Conservation (phyloP, 1,284 basidiomycete species). For the Ustilago cynodontis region DNA sequence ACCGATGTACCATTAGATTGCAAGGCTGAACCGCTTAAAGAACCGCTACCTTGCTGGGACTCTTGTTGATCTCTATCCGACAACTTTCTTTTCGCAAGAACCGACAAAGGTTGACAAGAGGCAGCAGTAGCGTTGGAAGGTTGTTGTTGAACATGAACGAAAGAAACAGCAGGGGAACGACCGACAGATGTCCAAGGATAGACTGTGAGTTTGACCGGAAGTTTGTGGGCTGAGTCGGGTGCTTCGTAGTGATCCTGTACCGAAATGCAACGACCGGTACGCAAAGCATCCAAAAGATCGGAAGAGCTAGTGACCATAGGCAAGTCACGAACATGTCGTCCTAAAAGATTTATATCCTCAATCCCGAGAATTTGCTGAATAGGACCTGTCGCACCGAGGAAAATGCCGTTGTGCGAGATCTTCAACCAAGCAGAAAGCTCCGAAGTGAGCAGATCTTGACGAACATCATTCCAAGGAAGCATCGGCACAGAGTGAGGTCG, state of each 20-base stretch:
- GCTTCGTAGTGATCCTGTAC: constrained; percentile 49
- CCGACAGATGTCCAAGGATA: constrained; percentile 54
- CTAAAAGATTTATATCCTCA: constrained; percentile 45
- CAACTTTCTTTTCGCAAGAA: constrained; percentile 32
- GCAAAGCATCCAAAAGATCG: constrained; percentile 45
- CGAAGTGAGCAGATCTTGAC: constrained; percentile 26
- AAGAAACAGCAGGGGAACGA: constrained; percentile 38
- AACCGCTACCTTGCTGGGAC: constrained; percentile 24
- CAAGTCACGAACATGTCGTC: constrained; percentile 47
- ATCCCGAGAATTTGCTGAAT: constrained; percentile 48
- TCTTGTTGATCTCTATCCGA: constrained; percentile 15
- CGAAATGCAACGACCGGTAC: constrained; percentile 41
- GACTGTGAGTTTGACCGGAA: constrained; percentile 47
- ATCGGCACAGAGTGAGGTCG: constrained; percentile 51
- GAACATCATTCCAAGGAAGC: constrained; percentile 52
- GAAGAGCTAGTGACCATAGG: constrained; percentile 53
- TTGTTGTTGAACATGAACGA: constrained; percentile 49
- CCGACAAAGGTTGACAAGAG: constrained; percentile 6
- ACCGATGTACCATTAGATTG: constrained; percentile 21
- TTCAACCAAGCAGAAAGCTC: constrained; percentile 50
- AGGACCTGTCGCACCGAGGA: constrained; percentile 47
- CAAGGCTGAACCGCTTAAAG: constrained; percentile 18
- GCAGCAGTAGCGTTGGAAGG: background rate
- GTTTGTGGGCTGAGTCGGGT: constrained; percentile 8
- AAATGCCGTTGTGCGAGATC: constrained; percentile 54